Conservation (phyloP, 2,329 filamentous ascomycete genomes). For the Bertia moriformis region DNA sequence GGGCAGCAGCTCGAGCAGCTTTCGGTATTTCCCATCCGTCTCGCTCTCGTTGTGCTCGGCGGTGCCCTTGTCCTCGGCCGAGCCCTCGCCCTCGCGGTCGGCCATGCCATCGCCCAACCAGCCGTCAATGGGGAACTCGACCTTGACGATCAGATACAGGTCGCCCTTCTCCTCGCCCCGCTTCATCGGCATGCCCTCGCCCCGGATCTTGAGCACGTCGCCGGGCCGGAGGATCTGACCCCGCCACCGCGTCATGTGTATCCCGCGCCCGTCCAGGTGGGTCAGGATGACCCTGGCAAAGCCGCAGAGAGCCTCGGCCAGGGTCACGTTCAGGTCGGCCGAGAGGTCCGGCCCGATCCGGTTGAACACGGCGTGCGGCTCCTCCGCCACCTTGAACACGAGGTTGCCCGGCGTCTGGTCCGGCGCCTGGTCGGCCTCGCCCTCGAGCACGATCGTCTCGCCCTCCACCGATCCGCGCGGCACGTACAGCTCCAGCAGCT, state of each 20-base stretch:
- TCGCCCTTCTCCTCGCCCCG: constrained; percentile 72
- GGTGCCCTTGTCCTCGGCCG: too few species aligned
- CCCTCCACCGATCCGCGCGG: constrained; percentile 74
- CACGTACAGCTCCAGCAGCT: constrained; percentile 92
- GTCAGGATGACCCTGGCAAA: constrained; percentile 83
- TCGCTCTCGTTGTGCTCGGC: too few species aligned
- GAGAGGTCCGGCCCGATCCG: constrained; percentile 74
- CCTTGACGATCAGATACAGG: constrained; percentile 70
- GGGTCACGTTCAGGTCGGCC: constrained; percentile 64
- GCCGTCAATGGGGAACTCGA: constrained; percentile 76
- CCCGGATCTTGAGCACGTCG: constrained; percentile 70
- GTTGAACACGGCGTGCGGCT: constrained; percentile 67
- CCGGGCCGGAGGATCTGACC: constrained; percentile 72
- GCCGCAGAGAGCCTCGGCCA: constrained; percentile 72
- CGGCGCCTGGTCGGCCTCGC: constrained; percentile 84
- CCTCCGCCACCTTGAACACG: constrained; percentile 74
- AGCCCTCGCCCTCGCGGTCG: too few species aligned
- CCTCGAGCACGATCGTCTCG: constrained; percentile 77
- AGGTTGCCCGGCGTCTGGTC: constrained; percentile 86
- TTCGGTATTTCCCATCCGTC: constrained; percentile 55
- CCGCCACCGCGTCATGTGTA: constrained; percentile 63
- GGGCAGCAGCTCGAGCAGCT: constrained; percentile 64
- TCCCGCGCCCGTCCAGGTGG: constrained; percentile 85
- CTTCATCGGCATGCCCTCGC: constrained; percentile 92
- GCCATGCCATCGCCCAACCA: constrained; percentile 55